A percentile compares a stretch with the other conserved stretches of the same genome.
phyloP scores from a whole-genome alignment of 176 grass and related monocot genomes.

The Carex scoparia region DNA sequence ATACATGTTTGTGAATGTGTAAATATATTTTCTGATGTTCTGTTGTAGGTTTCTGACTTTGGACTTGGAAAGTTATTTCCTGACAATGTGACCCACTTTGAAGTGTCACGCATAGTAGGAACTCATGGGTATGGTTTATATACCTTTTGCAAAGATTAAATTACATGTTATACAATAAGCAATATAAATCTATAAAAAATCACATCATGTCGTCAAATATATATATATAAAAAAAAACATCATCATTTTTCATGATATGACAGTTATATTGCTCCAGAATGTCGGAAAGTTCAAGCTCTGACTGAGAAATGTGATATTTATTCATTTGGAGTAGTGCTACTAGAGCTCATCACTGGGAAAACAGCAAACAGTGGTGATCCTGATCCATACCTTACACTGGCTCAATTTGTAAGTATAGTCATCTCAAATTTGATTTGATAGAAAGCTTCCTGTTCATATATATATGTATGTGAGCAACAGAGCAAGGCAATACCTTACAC shows the following conservation, averaged over 20 bases:
- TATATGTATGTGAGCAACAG: not conserved
- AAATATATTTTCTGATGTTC: not conserved
- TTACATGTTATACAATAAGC: not conserved
- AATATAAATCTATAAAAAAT: not conserved
- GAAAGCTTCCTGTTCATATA: not conserved
- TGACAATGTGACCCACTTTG: constrained; percentile 71
- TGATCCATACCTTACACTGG: constrained; percentile 11
- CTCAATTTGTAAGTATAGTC: not conserved
- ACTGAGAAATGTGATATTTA: constrained; percentile 8
- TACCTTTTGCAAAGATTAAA: not conserved
- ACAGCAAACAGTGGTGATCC: not conserved
- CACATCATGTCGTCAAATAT: not conserved
- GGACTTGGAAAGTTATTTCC: constrained; percentile 66
- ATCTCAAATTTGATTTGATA: not conserved
- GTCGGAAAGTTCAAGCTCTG: not conserved
- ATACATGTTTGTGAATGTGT: too few species aligned
- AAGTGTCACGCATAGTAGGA: constrained; percentile 62
- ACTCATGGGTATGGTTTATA: constrained; percentile 51
- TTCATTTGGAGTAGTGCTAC: constrained; percentile 11
- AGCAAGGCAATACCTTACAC: not conserved
- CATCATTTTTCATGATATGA: not conserved
- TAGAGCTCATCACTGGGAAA: constrained; percentile 7
- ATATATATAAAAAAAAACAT: not conserved
- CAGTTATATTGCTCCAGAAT: constrained; percentile 14
- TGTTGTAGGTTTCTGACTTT: constrained; percentile 62